Evolutionary conservation across 345 rosid genomes (phyloP).

Genomic region (Cardamine occulta): DNA sequence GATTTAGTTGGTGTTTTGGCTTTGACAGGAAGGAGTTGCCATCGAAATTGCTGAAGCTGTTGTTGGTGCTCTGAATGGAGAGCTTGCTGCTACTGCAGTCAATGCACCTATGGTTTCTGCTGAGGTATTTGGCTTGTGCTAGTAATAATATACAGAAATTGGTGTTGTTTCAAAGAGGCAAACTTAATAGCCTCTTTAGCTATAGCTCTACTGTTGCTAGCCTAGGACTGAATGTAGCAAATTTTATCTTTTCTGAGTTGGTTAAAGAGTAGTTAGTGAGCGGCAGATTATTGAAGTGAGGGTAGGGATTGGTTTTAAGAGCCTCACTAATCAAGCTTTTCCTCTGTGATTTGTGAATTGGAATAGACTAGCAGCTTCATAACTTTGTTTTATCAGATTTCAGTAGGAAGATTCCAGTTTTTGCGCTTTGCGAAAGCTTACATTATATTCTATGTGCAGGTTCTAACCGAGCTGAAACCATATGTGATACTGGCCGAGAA

Average conservation of each 20-base stretch:
- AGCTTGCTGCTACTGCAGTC: slow-evolving; percentile 92
- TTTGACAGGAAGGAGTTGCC: slow-evolving; percentile 81
- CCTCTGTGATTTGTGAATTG: background rate
- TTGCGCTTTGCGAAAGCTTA: background rate
- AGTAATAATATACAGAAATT: background rate
- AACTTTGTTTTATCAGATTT: background rate
- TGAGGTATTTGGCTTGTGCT: slow-evolving; percentile 30
- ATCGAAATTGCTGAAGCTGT: slow-evolving; percentile 94
- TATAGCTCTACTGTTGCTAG: background rate
- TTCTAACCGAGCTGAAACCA: slow-evolving; percentile 82
- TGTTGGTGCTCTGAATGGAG: slow-evolving; percentile 85
- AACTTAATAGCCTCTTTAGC: background rate
- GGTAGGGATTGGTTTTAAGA: background rate
- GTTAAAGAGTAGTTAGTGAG: background rate
- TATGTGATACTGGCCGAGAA: slow-evolving; percentile 77
- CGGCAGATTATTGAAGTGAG: background rate
- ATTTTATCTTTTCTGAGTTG: background rate
- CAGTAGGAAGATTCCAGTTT: background rate
- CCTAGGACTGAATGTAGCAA: slow-evolving; percentile 8
- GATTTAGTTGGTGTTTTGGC: slow-evolving; percentile 29
- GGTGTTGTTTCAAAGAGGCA: background rate
- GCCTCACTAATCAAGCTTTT: background rate
- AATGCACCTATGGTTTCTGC: slow-evolving; percentile 98
- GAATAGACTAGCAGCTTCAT: slow-evolving; percentile 8
- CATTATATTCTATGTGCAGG: slow-evolving; percentile 51